Evolutionary conservation across 495 filamentous ascomycete genomes (phyloP).

Genomic region (Sordaria brevicollis): DNA sequence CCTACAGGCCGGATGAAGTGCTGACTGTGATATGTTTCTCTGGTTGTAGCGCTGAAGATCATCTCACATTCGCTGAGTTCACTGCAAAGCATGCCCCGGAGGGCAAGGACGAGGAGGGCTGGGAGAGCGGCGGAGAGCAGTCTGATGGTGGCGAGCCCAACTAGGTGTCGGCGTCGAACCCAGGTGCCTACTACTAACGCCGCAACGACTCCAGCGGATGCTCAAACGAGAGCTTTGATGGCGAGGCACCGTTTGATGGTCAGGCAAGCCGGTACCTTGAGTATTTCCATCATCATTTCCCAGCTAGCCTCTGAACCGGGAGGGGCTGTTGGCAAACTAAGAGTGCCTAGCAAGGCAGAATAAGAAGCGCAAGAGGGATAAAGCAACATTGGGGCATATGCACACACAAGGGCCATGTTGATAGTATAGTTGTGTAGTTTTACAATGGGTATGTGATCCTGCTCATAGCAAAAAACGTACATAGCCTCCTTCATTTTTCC

Average conservation of each 20-base stretch:
- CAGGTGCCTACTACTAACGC: not conserved
- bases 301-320: not conserved
- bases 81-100: slow-evolving; percentile 1
- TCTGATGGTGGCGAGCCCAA: slow-evolving; percentile 18
- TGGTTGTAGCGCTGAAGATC: not conserved
- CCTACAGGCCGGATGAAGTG: not conserved
- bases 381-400: too few relatives aligned
- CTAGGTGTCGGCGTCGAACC: not conserved
- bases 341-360: too few relatives aligned
- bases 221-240: too few relatives aligned
- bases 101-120: slow-evolving; percentile 16
- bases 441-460: not conserved
- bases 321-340: not conserved
- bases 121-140: slow-evolving; percentile 19
- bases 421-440: not conserved
- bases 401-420: not conserved
- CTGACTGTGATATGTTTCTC: not conserved
- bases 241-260: too few relatives aligned
- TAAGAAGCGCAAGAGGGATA: not conserved
- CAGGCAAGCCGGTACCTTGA: too few relatives aligned
- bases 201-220: not conserved
- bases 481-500: not conserved
- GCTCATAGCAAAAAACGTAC: not conserved
- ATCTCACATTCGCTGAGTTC: slow-evolving; percentile 6
- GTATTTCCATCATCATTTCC: not conserved